These are phyloP conservation scores for Eucommia ulmoides DNA, from an alignment of 257 asterid genomes.

Conservation along the genomic window DNA sequence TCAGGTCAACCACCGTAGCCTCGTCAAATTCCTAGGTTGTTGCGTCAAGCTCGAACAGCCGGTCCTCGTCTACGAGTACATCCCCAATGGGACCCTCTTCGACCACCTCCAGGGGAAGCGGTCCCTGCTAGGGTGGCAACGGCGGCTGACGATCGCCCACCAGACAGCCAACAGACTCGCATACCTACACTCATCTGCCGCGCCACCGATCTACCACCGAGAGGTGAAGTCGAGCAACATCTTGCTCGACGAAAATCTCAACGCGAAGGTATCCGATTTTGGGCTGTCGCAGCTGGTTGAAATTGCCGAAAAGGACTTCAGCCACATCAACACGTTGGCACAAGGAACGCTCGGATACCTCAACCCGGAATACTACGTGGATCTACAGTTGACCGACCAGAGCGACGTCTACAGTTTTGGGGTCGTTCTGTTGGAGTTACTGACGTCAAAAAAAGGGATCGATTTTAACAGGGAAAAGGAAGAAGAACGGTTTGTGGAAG, in stretches of 20 bases:
- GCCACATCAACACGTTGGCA: neutral
- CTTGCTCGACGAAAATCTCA: neutral
- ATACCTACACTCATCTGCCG: neutral
- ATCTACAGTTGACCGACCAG: neutral
- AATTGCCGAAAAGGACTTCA: neutral
- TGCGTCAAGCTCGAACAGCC: neutral
- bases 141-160: neutral
- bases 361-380: neutral
- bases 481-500: slow-evolving; percentile 34
- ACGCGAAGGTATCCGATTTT: neutral
- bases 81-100: neutral
- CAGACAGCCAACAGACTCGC: neutral
- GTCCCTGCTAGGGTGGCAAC: neutral
- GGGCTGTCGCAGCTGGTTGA: neutral
- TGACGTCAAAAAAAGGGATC: neutral
- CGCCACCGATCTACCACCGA: neutral
- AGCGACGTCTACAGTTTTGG: neutral
- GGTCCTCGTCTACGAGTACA: neutral
- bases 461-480: slow-evolving; percentile 25
- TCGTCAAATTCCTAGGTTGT: neutral
- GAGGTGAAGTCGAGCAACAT: neutral
- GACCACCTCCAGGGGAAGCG: neutral
- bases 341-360: neutral
- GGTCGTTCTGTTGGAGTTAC: neutral
- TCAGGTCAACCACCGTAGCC: neutral